Evolutionary conservation across 78 protist genomes (phyloP).

Genomic region (Cavenderia fasciculata): DNA sequence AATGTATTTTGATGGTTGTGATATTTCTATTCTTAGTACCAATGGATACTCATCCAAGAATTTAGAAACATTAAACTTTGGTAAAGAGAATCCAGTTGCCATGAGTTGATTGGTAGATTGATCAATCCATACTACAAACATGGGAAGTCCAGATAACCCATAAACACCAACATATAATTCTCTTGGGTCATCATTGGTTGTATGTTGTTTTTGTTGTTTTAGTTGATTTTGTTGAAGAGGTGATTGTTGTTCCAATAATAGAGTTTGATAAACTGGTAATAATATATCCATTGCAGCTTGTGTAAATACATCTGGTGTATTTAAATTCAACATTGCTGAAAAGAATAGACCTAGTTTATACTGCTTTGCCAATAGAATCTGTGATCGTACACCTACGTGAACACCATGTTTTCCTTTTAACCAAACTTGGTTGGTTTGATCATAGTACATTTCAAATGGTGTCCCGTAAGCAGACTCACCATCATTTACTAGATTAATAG

Average conservation of each 20-base stretch:
- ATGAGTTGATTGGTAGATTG: background rate
- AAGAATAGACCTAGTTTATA: conserved; percentile 45
- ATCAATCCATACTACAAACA: conserved; percentile 6
- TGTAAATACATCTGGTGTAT: conserved; percentile 41
- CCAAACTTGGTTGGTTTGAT: conserved; percentile 33
- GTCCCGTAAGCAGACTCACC: conserved; percentile 62
- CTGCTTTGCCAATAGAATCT: conserved; percentile 25
- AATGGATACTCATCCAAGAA: conserved; percentile 29
- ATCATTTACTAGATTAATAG: conserved; percentile 30
- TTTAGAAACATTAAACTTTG: background rate
- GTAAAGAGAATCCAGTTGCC: background rate
- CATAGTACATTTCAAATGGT: conserved; percentile 75
- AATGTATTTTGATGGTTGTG: background rate
- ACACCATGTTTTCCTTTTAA: conserved; percentile 43
- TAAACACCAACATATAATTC: conserved; percentile 4
- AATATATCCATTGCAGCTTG: conserved; percentile 31
- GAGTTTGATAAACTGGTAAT: conserved; percentile 35
- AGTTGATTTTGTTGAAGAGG: background rate
- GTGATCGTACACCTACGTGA: conserved; percentile 6
- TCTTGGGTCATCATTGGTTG: background rate
- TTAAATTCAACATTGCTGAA: background rate
- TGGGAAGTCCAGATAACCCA: background rate
- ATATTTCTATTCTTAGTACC: conserved; percentile 13
- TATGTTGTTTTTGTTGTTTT: background rate
- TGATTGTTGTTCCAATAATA: background rate